Conservation (phyloP, 306 rosid genomes). For the Carpinus viminea region DNA sequence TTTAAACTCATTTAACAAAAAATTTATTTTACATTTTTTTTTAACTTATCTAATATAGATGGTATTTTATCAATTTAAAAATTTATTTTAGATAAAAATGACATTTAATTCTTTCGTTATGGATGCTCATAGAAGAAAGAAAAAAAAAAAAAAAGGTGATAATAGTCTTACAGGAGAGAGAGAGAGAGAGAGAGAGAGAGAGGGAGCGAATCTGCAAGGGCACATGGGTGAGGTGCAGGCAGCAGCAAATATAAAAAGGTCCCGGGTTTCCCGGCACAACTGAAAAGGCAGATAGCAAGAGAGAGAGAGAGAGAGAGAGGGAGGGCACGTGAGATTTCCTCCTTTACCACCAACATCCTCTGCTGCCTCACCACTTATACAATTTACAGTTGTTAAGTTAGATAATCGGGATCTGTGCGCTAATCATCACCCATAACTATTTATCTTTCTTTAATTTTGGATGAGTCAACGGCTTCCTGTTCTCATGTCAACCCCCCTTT, state of each 20-base stretch:
- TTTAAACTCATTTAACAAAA: no score
- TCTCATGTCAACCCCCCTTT: conserved; percentile 43
- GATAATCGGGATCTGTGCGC: conserved; percentile 60
- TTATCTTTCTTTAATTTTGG: conserved; percentile 23
- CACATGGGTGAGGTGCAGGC: conserved; percentile 38
- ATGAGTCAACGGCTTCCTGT: conserved; percentile 37
- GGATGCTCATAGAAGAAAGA: no score
- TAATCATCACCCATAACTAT: conserved; percentile 46
- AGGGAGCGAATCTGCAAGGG: conserved; percentile 21
- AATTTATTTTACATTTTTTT: no score
- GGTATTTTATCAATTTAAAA: no score
- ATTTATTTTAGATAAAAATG: no score
- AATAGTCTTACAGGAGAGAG: no score
- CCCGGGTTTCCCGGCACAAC: conserved; percentile 43
- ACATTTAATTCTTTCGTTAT: no score
- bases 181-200: no score
- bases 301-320: not conserved
- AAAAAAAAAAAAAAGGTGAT: no score
- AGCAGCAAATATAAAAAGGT: conserved; percentile 1
- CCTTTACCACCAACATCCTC: conserved; percentile 41
- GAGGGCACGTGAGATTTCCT: conserved; percentile 57
- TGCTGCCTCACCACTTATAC: conserved; percentile 5
- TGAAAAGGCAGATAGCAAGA: conserved; percentile 24
- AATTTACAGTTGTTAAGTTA: not conserved
- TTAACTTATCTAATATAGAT: no score